A percentile compares a stretch with the other conserved stretches of the same genome.
These are phyloP conservation scores for Dactylellina parvicollis DNA, from an alignment of 2,329 filamentous ascomycete genomes.

Conservation along the genomic window DNA sequence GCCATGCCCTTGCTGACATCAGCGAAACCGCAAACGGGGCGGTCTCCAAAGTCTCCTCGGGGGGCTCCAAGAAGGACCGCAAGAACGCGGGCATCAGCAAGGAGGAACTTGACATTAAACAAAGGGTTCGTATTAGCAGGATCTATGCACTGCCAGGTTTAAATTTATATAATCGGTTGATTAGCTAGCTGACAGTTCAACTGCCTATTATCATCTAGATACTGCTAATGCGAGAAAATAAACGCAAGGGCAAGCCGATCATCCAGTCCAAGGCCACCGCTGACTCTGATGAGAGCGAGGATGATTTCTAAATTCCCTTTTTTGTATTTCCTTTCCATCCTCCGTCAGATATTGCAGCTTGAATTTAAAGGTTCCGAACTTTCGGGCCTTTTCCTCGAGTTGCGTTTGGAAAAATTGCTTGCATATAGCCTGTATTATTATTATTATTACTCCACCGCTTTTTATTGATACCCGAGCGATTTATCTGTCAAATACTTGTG, in stretches of 20 bases:
- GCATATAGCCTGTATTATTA: slow-evolving; percentile 16
- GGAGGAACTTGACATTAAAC: slow-evolving; percentile 45
- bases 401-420: too few relatives aligned
- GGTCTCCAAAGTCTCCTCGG: slow-evolving; percentile 1
- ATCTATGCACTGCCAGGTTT: slow-evolving; percentile 16
- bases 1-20: slow-evolving; percentile 9
- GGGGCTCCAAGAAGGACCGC: slow-evolving; percentile 11
- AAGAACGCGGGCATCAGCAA: slow-evolving; percentile 34
- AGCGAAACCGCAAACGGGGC: neutral
- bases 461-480: neutral
- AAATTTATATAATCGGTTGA: slow-evolving; percentile 14
- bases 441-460: neutral
- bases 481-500: neutral
- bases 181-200: slow-evolving; percentile 29
- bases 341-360: neutral
- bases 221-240: slow-evolving; percentile 45
- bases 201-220: slow-evolving; percentile 23
- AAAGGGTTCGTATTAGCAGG: slow-evolving; percentile 29
- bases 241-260: slow-evolving; percentile 47
- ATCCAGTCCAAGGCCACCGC: slow-evolving; percentile 19
- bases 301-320: slow-evolving; percentile 31
- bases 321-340: neutral
- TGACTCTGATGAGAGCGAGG: slow-evolving; percentile 27
- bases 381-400: neutral
- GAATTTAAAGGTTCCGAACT: neutral